Evolutionary conservation across 1,284 basidiomycete genomes (phyloP).

Genomic region (Dichomitus squalens): DNA sequence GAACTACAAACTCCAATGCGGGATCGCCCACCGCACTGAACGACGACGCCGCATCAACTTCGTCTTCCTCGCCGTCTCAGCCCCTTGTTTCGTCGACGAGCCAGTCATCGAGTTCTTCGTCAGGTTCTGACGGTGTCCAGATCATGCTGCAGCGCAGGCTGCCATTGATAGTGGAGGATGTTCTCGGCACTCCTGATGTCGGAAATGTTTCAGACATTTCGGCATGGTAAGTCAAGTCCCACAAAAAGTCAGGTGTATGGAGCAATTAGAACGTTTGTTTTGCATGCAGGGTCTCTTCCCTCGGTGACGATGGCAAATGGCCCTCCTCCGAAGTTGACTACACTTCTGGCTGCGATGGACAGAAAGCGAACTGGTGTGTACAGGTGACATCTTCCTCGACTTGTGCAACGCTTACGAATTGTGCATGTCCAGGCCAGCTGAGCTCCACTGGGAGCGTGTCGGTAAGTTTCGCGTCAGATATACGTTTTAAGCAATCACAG

Average conservation of each 20-base stretch:
- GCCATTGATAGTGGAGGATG: slow-evolving; percentile 4
- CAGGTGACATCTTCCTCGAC: background rate
- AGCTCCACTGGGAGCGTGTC: slow-evolving; percentile 62
- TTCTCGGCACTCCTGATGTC: background rate
- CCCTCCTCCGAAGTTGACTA: slow-evolving; percentile 57
- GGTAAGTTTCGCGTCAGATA: slow-evolving; percentile 39
- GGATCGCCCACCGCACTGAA: background rate
- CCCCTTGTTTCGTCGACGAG: background rate
- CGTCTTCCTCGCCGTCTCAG: background rate
- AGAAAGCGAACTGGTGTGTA: slow-evolving; percentile 57
- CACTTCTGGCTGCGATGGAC: slow-evolving; percentile 57
- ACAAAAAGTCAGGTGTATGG: background rate
- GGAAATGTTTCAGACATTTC: slow-evolving; percentile 14
- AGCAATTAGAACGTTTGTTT: background rate
- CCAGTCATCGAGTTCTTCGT: background rate
- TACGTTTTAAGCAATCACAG: background rate
- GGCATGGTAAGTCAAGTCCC: slow-evolving; percentile 18
- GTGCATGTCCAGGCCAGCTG: slow-evolving; percentile 45
- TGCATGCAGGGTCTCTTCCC: slow-evolving; percentile 42
- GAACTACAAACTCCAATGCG: background rate
- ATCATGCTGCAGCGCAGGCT: slow-evolving; percentile 20
- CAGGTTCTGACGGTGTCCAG: slow-evolving; percentile 13
- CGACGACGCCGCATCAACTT: background rate
- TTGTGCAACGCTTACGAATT: background rate
- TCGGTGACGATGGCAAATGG: slow-evolving; percentile 56